phyloP scores from a whole-genome alignment of 345 rosid genomes.

The Eucalyptus tenuipes region DNA sequence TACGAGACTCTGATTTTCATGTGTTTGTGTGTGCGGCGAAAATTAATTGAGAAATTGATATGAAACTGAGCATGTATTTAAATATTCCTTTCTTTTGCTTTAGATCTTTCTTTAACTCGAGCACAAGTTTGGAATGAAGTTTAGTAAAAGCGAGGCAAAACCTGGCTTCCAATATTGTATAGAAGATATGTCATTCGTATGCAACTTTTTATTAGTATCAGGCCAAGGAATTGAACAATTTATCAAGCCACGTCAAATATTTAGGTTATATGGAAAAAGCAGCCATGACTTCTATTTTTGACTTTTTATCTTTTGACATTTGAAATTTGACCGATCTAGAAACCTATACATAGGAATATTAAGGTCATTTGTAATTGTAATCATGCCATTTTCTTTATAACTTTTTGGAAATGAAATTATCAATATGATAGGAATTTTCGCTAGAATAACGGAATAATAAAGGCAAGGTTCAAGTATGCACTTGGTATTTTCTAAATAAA shows the following conservation, averaged over 20 bases:
- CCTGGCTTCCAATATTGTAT: not conserved
- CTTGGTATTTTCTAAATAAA: not conserved
- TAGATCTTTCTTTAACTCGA: not conserved
- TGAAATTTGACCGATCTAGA: not conserved
- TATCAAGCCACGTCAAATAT: not conserved
- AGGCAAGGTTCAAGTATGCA: not conserved
- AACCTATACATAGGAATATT: not conserved
- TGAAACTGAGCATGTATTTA: too few species aligned
- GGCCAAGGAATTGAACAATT: not conserved
- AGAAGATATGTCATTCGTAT: not conserved
- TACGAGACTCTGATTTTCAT: not conserved
- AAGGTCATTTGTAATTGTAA: not conserved
- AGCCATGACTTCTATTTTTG: not conserved
- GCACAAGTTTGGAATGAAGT: not conserved
- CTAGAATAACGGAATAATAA: not conserved
- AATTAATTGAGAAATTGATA: accelerated
- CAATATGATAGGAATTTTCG: not conserved
- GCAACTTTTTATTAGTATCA: too few species aligned
- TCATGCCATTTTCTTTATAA: not conserved
- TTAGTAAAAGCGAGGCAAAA: not conserved
- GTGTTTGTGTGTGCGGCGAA: not conserved
- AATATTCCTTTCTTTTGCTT: not conserved
- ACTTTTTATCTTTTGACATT: not conserved
- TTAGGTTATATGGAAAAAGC: not conserved
- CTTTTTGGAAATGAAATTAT: not conserved